A percentile compares a stretch with the other conserved stretches of the same genome.
Evolutionary conservation across 1,139 yeast species (phyloP).

Genomic region (Suhomyces chickasaworum): DNA sequence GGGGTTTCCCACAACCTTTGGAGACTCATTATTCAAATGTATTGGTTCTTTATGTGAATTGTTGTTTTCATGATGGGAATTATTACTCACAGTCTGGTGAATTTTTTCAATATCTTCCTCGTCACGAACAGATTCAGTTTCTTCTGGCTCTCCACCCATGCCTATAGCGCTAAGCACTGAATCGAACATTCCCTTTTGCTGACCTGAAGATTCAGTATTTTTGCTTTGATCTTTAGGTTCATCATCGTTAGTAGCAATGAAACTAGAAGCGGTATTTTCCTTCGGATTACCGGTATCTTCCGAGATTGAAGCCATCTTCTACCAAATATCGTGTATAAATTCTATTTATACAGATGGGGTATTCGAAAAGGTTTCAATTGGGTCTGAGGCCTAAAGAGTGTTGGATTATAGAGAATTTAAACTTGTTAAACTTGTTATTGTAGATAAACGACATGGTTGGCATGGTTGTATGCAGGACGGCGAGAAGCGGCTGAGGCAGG

Average conservation of each 20-base stretch:
- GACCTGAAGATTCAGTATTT: background rate
- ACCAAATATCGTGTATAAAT: background rate
- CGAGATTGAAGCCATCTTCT: background rate
- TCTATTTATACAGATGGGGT: background rate
- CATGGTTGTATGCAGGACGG: background rate
- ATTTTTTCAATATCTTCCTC: constrained; percentile 1
- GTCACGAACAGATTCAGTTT: background rate
- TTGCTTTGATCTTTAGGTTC: background rate
- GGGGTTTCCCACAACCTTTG: constrained; percentile 31
- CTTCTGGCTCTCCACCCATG: background rate
- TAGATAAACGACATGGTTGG: background rate
- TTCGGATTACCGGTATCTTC: background rate
- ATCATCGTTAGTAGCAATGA: background rate
- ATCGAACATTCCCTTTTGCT: background rate
- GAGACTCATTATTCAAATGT: constrained; percentile 18
- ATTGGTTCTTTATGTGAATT: constrained; percentile 8
- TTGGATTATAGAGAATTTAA: background rate
- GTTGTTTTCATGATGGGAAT: background rate
- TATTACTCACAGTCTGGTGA: background rate
- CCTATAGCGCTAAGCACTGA: background rate
- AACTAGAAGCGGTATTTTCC: background rate
- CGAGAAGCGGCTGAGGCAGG: constrained; percentile 1
- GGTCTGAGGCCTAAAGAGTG: background rate
- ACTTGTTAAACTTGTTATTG: background rate
- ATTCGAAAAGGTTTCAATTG: background rate